Conservation (phyloP, 2,329 filamentous ascomycete genomes). For the Coniochaeta sp. region DNA sequence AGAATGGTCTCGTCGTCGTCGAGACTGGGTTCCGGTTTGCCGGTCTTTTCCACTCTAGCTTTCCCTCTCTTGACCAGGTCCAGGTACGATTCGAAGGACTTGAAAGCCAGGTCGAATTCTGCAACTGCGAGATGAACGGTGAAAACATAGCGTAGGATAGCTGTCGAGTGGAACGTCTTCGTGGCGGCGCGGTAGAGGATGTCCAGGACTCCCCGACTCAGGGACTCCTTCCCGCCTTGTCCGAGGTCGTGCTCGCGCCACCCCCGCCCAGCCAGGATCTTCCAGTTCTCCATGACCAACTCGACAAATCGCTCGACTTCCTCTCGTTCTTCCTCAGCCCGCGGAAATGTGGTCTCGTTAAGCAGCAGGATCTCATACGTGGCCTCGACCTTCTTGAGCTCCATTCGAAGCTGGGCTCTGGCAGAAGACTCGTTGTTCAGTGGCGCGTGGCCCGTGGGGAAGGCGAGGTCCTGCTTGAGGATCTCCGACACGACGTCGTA, state of each 20-base stretch:
- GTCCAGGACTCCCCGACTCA: constrained; percentile 73
- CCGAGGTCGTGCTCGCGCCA: constrained; percentile 81
- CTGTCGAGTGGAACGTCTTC: constrained; percentile 91
- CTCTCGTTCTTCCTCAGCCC: constrained; percentile 68
- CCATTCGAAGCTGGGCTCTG: constrained; percentile 60
- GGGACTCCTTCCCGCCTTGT: constrained; percentile 66
- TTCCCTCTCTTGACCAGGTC: constrained; percentile 83
- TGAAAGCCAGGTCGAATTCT: constrained; percentile 87
- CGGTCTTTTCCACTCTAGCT: constrained; percentile 72
- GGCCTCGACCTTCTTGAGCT: constrained; percentile 72
- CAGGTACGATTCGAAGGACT: constrained; percentile 85
- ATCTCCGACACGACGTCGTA: constrained; percentile 74
- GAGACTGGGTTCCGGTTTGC: constrained; percentile 61
- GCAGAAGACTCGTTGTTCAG: constrained; percentile 43
- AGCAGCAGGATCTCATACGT: constrained; percentile 76
- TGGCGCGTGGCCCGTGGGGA: constrained; percentile 40
- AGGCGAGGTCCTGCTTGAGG: constrained; percentile 58
- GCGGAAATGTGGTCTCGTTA: constrained; percentile 74
- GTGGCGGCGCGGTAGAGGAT: constrained; percentile 85
- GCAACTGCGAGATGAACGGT: constrained; percentile 79
- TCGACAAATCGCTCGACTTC: constrained; percentile 80
- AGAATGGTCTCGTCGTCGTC: constrained; percentile 75
- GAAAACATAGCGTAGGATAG: constrained; percentile 80
- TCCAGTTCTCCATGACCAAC: constrained; percentile 79
- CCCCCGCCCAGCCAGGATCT: constrained; percentile 66